phyloP scores from a whole-genome alignment of 2,329 filamentous ascomycete species.

The Fusarium siculi region DNA sequence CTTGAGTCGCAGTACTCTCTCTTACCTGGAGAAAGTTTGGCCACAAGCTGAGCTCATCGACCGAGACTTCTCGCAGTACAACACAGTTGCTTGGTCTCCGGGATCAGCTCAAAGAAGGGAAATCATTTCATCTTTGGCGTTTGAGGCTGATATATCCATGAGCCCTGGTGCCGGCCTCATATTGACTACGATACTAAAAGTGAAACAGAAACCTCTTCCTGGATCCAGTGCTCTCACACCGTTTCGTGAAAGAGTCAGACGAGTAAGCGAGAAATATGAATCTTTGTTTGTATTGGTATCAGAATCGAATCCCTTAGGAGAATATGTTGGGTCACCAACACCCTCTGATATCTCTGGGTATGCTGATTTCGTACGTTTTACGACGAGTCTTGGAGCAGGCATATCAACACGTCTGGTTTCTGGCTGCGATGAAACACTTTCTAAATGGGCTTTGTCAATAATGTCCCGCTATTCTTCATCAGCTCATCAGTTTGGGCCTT shows the following conservation, averaged over 20 bases:
- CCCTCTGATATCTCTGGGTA: conserved; percentile 58
- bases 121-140: conserved; percentile 52
- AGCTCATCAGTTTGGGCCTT: conserved; percentile 44
- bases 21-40: conserved; percentile 60
- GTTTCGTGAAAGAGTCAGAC: conserved; percentile 66
- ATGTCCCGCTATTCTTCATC: conserved; percentile 58
- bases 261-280: conserved; percentile 70
- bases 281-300: conserved; percentile 74
- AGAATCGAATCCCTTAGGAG: conserved; percentile 57
- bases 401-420: conserved; percentile 59
- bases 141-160: conserved; percentile 78
- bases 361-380: conserved; percentile 62
- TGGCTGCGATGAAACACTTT: conserved; percentile 61
- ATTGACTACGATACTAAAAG: conserved; percentile 75
- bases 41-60: conserved; percentile 66
- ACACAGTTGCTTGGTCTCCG: conserved; percentile 49
- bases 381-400: conserved; percentile 51
- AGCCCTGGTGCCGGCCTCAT: conserved; percentile 77
- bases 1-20: conserved; percentile 60
- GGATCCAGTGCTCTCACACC: conserved; percentile 52
- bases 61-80: conserved; percentile 63
- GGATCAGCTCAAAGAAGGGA: conserved; percentile 39
- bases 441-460: conserved; percentile 64
- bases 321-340: conserved; percentile 53
- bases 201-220: conserved; percentile 77